These are phyloP conservation scores for Tetradesmus lagerheimii DNA, from an alignment of 139 green algal species.

Conservation along the genomic window DNA sequence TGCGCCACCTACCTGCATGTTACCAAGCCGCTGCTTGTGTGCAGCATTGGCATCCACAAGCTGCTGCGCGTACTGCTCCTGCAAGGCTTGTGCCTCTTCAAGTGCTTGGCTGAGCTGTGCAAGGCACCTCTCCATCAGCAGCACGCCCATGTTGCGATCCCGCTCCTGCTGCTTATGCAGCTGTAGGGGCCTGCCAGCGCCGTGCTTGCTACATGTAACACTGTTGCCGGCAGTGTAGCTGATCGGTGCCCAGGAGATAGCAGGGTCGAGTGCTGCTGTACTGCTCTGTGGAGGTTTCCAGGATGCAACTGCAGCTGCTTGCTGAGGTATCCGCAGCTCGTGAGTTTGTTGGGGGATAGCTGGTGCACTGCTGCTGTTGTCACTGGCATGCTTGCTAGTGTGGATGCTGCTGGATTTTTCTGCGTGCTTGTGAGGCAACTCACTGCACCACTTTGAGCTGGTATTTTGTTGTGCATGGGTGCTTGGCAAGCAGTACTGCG, in stretches of 20 bases:
- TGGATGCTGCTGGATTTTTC: background rate
- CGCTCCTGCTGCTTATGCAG: background rate
- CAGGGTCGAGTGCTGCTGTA: background rate
- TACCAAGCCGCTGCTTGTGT: background rate
- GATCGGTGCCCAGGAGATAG: background rate
- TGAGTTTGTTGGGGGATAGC: background rate
- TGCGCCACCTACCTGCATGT: background rate
- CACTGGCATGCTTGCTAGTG: background rate
- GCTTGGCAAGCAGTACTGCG: background rate
- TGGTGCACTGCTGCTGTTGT: background rate
- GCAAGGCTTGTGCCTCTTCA: background rate
- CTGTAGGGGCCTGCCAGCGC: background rate
- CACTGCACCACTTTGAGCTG: background rate
- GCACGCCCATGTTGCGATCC: background rate
- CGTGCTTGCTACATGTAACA: background rate
- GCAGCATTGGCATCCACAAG: background rate
- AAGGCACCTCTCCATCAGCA: conserved; percentile 3
- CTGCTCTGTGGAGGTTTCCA: background rate
- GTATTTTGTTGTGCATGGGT: background rate
- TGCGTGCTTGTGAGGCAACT: background rate
- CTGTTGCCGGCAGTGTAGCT: background rate
- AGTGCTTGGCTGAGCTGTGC: background rate
- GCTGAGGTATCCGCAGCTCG: background rate
- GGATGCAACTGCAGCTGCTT: background rate
- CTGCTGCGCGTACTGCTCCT: background rate